Conservation (phyloP, 225 moss, liverwort and hornwort genomes). For the Bryoerythrophyllum caledonicum region DNA sequence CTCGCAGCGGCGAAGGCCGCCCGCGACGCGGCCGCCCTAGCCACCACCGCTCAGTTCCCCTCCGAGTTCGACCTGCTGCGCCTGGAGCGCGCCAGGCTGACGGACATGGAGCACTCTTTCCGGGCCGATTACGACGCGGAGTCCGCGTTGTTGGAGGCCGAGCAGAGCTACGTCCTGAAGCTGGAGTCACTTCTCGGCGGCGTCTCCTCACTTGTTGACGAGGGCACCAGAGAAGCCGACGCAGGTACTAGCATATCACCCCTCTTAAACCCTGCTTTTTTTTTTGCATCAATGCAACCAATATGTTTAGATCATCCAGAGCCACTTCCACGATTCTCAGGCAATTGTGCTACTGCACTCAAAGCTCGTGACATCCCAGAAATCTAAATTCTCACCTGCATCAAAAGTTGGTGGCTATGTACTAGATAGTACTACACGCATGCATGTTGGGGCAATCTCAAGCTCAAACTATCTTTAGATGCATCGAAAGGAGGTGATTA, state of each 20-base stretch:
- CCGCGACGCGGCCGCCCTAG: conserved; percentile 60
- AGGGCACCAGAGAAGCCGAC: conserved; percentile 10
- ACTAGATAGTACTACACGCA: no score
- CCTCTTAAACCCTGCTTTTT: no score
- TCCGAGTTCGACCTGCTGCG: conserved; percentile 76
- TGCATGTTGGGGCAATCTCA: no score
- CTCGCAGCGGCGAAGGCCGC: conserved; percentile 60
- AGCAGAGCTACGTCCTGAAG: conserved; percentile 27
- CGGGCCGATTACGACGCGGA: conserved; percentile 39
- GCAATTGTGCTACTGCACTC: no score
- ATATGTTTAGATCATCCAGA: no score
- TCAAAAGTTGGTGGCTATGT: no score
- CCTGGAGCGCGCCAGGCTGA: conserved; percentile 85
- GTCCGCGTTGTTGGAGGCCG: conserved; percentile 41
- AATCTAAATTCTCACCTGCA: no score
- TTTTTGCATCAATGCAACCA: no score
- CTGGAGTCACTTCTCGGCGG: conserved; percentile 34
- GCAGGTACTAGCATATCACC: conserved; percentile 24
- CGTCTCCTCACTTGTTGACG: conserved; percentile 27
- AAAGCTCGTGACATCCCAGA: no score
- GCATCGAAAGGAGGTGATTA: no score
- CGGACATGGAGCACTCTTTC: conserved; percentile 71
- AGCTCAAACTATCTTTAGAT: no score
- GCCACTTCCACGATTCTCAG: no score
- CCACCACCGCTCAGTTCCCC: conserved; percentile 49